A percentile compares a stretch with the other conserved stretches of the same genome.
phyloP scores from a whole-genome alignment of 495 filamentous ascomycete species.

The Daldinia grandis region DNA sequence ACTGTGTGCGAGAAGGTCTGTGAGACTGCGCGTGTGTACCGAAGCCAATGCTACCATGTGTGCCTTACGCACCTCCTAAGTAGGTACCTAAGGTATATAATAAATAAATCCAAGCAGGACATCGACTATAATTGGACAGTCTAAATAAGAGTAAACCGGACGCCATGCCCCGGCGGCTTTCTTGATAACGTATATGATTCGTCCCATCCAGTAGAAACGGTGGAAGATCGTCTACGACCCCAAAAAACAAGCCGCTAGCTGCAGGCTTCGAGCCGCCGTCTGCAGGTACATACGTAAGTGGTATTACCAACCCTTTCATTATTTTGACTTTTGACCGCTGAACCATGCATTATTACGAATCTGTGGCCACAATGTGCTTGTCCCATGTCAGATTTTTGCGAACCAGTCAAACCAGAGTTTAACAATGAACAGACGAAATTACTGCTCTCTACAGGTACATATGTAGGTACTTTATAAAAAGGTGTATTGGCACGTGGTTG shows the following conservation, averaged over 20 bases:
- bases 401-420: conserved; percentile 15
- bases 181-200: background rate
- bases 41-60: background rate
- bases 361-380: conserved; percentile 6
- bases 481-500: conserved; percentile 2
- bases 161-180: conserved; percentile 19
- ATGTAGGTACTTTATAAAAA: no score
- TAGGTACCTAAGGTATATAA: no score
- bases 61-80: no score
- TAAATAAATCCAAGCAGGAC: conserved; percentile 1
- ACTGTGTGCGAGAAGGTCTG: background rate
- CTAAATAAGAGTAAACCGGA: conserved; percentile 5
- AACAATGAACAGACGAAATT: conserved; percentile 4
- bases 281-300: conserved; percentile 34
- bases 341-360: conserved; percentile 16
- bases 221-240: conserved; percentile 17
- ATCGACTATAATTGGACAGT: conserved; percentile 19
- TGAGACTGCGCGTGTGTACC: background rate
- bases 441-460: background rate
- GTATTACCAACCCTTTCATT: conserved; percentile 24
- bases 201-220: conserved; percentile 31
- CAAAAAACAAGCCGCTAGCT: conserved; percentile 11
- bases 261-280: conserved; percentile 24
- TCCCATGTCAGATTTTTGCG: conserved; percentile 32
- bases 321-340: conserved; percentile 1